These are phyloP conservation scores for Paecilomyces sp. DNA, from an alignment of 2,329 filamentous ascomycete genomes.

Conservation along the genomic window DNA sequence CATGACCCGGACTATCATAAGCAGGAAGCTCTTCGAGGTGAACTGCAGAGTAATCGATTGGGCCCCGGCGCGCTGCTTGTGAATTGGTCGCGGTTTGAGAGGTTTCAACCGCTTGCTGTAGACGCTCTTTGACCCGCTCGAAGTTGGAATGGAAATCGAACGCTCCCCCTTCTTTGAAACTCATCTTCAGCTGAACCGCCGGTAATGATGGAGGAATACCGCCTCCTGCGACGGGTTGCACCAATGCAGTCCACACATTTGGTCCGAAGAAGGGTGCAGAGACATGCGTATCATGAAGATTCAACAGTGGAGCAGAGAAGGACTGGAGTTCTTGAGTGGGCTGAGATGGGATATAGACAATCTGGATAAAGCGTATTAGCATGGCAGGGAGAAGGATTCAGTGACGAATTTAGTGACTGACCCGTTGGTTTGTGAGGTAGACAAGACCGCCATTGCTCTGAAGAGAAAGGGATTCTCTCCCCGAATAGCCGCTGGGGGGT, in stretches of 20 bases:
- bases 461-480: conserved; percentile 57
- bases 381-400: conserved; percentile 5
- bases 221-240: conserved; percentile 75
- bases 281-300: conserved; percentile 78
- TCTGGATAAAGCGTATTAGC: conserved; percentile 40
- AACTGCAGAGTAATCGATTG: conserved; percentile 55
- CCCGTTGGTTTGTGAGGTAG: conserved; percentile 79
- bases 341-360: conserved; percentile 77
- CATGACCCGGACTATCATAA: conserved; percentile 60
- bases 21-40: conserved; percentile 82
- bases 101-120: conserved; percentile 73
- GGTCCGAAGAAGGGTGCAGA: conserved; percentile 86
- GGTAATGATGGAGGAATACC: conserved; percentile 69
- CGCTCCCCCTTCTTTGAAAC: conserved; percentile 91
- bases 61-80: conserved; percentile 39
- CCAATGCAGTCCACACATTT: conserved; percentile 77
- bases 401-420: conserved; percentile 37
- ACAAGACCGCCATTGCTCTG: conserved; percentile 69
- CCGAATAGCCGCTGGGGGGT: conserved; percentile 59
- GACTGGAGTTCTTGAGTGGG: conserved; percentile 67
- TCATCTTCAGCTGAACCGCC: conserved; percentile 72
- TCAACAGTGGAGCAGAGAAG: conserved; percentile 81
- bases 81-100: conserved; percentile 55
- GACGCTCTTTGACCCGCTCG: conserved; percentile 74
- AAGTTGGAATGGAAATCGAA: conserved; percentile 82